These are phyloP conservation scores for Marasmius sp. DNA, from an alignment of 1,284 basidiomycete species.

Conservation along the genomic window DNA sequence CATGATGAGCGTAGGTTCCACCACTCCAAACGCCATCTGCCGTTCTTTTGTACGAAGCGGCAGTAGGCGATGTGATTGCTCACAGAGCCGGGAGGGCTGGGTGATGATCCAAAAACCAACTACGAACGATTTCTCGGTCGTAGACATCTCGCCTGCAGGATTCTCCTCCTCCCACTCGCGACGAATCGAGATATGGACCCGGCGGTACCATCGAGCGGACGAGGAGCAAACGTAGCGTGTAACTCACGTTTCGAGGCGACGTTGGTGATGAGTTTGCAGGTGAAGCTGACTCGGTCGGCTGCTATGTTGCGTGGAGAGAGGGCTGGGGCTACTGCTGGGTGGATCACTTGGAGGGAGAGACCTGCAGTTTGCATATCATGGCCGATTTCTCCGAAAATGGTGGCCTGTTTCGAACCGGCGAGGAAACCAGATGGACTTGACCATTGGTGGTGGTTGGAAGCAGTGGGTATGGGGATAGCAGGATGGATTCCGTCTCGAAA, in stretches of 20 bases:
- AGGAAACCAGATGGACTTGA: constrained; percentile 42
- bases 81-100: constrained; percentile 52
- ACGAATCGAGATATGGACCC: too few relatives aligned
- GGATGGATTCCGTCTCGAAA: constrained; percentile 68
- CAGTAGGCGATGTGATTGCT: constrained; percentile 58
- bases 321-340: too few relatives aligned
- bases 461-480: constrained; percentile 47
- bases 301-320: constrained; percentile 51
- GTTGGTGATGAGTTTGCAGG: constrained; percentile 55
- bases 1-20: constrained; percentile 70
- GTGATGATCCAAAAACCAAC: constrained; percentile 56
- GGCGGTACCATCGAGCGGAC: constrained; percentile 35
- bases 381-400: too few relatives aligned
- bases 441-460: constrained; percentile 51
- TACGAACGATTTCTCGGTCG: constrained; percentile 42
- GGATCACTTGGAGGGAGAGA: too few relatives aligned
- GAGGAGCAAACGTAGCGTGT: constrained; percentile 54
- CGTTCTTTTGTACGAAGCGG: constrained; percentile 63
- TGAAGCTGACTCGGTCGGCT: constrained; percentile 53
- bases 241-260: constrained; percentile 51
- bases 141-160: constrained; percentile 15
- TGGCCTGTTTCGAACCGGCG: constrained; percentile 43
- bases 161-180: constrained; percentile 22
- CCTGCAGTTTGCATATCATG: too few relatives aligned
- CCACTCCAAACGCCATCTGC: constrained; percentile 67